Conservation (phyloP, 768 basidiomycete genomes). For the Peribolospora baueri region DNA sequence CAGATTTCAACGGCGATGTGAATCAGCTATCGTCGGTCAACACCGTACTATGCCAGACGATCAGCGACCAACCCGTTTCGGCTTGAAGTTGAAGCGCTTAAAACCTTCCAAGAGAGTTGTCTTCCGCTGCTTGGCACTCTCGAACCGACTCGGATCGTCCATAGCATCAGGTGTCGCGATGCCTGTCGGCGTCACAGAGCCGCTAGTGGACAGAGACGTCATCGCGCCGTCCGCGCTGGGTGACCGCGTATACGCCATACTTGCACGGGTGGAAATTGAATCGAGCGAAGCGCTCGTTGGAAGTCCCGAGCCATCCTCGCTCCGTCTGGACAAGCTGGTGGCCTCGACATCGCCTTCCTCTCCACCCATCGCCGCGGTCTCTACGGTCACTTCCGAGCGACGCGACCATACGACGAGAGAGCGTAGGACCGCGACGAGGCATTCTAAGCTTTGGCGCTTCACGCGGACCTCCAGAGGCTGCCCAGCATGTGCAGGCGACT, state of each 20-base stretch:
- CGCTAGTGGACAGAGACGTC: neutral
- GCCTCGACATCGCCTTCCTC: neutral
- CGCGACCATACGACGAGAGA: conserved; percentile 68
- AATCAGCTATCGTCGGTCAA: neutral
- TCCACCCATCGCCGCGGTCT: conserved; percentile 9
- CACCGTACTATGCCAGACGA: neutral
- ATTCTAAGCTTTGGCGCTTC: conserved; percentile 79
- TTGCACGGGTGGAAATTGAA: too few species aligned
- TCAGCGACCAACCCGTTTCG: conserved; percentile 48
- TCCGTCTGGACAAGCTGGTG: too few species aligned
- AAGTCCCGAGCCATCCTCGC: too few species aligned
- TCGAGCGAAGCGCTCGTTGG: too few species aligned
- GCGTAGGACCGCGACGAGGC: conserved; percentile 61
- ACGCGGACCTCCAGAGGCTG: conserved; percentile 41
- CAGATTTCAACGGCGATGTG: neutral
- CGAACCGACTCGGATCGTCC: conserved; percentile 83
- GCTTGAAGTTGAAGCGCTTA: conserved; percentile 94
- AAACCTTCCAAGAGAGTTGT: conserved; percentile 82
- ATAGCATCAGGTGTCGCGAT: conserved; percentile 48
- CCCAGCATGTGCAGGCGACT: conserved; percentile 13
- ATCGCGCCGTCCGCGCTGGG: neutral
- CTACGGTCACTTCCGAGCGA: conserved; percentile 3
- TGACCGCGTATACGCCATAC: too few species aligned
- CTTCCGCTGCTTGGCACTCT: conserved; percentile 89
- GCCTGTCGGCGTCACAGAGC: conserved; percentile 16